Conservation (phyloP, 108 stramenopile genomes). For the Skeletonema marinoi region DNA sequence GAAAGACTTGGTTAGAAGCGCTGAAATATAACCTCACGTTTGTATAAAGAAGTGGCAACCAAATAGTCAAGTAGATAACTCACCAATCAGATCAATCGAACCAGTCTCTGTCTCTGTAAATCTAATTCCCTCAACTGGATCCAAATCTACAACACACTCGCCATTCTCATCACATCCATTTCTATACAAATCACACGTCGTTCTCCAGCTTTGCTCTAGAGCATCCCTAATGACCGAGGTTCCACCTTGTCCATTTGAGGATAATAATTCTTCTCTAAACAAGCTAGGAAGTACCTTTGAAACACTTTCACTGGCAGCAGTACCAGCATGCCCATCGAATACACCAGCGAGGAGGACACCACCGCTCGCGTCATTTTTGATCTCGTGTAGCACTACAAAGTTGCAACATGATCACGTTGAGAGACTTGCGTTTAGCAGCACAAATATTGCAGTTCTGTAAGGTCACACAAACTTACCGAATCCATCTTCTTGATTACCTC, state of each 20-base stretch:
- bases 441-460: background rate
- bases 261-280: conserved; percentile 44
- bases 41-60: background rate
- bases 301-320: conserved; percentile 62
- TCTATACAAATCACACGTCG: conserved; percentile 61
- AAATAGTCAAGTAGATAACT: background rate
- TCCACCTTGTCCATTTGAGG: conserved; percentile 13
- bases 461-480: conserved; percentile 44
- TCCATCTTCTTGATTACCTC: conserved; percentile 73
- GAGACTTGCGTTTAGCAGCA: background rate
- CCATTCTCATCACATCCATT: conserved; percentile 59
- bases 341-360: conserved; percentile 70
- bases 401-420: background rate
- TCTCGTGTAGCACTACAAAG: conserved; percentile 61
- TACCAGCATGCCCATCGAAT: conserved; percentile 83
- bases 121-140: conserved; percentile 24
- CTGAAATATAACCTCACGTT: too few species aligned
- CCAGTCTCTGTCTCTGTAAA: background rate
- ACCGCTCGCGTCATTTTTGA: conserved; percentile 50
- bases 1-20: too few species aligned
- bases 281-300: conserved; percentile 54
- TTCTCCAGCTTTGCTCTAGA: conserved; percentile 56
- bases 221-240: conserved; percentile 28
- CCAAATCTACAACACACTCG: conserved; percentile 71
- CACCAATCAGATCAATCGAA: background rate